Evolutionary conservation across 2,329 filamentous ascomycete genomes (phyloP).

Genomic region (Arthrobotrys conoides): DNA sequence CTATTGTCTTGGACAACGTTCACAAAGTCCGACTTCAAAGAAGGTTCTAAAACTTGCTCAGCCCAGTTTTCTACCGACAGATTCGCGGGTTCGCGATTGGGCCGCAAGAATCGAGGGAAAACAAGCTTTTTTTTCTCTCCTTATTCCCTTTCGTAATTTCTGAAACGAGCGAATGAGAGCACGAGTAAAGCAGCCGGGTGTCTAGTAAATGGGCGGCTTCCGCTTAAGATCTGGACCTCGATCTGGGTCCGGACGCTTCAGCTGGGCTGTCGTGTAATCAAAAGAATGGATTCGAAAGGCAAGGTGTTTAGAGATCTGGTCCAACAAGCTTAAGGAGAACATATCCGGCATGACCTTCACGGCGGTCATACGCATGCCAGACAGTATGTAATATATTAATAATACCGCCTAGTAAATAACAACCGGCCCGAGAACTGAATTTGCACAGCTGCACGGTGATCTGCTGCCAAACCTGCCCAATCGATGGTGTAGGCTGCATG

Average conservation of each 20-base stretch:
- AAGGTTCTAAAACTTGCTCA: conserved; percentile 59
- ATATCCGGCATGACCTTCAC: conserved; percentile 16
- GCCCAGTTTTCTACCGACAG: conserved; percentile 21
- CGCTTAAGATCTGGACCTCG: conserved; percentile 24
- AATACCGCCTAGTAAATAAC: conserved; percentile 4
- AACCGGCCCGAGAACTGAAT: conserved; percentile 19
- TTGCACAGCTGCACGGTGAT: conserved; percentile 21
- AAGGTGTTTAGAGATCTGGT: conserved; percentile 19
- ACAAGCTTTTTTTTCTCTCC: conserved; percentile 48
- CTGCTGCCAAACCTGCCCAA: conserved; percentile 47
- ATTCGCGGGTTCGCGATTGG: conserved; percentile 31
- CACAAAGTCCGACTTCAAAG: conserved; percentile 25
- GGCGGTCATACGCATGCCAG: conserved; percentile 4
- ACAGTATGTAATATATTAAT: conserved; percentile 15
- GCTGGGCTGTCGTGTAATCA: conserved; percentile 30
- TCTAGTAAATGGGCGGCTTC: conserved; percentile 22
- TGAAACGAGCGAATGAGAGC: conserved; percentile 53
- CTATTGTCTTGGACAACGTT: conserved; percentile 6
- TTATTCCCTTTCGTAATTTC: conserved; percentile 6
- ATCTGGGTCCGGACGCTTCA: conserved; percentile 38
- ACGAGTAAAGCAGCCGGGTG: conserved; percentile 14
- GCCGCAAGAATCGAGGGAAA: conserved; percentile 31
- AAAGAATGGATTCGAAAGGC: conserved; percentile 13
- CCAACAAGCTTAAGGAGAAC: neutral
- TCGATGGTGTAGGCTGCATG: conserved; percentile 8